phyloP scores from a whole-genome alignment of 1,284 basidiomycete genomes.

The Lentinula novae-zelandiae region DNA sequence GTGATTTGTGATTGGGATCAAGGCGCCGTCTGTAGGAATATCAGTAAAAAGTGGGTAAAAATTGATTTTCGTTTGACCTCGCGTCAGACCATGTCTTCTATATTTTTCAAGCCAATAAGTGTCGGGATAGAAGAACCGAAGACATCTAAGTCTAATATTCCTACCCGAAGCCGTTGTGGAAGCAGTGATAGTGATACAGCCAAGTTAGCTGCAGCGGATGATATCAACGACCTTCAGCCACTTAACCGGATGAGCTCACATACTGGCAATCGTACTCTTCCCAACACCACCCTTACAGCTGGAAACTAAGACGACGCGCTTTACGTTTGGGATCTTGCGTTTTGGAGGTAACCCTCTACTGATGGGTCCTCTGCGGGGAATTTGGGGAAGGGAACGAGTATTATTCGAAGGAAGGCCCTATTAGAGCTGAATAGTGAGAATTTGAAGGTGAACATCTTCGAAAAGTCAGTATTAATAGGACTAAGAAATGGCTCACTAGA shows the following conservation, averaged over 20 bases:
- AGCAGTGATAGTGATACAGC: slow-evolving; percentile 55
- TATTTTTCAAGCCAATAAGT: slow-evolving; percentile 85
- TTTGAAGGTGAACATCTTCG: background rate
- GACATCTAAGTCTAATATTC: slow-evolving; percentile 92
- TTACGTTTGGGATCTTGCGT: slow-evolving; percentile 61
- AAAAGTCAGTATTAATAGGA: slow-evolving; percentile 9
- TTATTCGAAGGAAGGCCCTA: slow-evolving; percentile 52
- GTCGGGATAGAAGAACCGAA: slow-evolving; percentile 97
- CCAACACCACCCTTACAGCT: slow-evolving; percentile 98
- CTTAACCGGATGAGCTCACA: slow-evolving; percentile 6
- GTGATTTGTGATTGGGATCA: slow-evolving; percentile 87
- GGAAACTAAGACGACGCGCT: slow-evolving; percentile 80
- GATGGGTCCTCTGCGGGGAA: slow-evolving; percentile 59
- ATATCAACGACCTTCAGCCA: background rate
- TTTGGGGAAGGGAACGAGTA: slow-evolving; percentile 40
- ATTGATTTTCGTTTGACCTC: slow-evolving; percentile 42
- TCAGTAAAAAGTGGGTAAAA: background rate
- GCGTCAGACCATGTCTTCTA: slow-evolving; percentile 80
- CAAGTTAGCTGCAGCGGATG: slow-evolving; percentile 65
- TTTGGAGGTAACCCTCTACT: slow-evolving; percentile 48
- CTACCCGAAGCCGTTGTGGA: slow-evolving; percentile 56
- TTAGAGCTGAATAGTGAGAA: slow-evolving; percentile 15
- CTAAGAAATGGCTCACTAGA: slow-evolving; percentile 27
- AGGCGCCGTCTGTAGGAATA: slow-evolving; percentile 57
- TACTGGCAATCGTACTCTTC: slow-evolving; percentile 93